Evolutionary conservation across 495 filamentous ascomycete species (phyloP), one percentile per base, ranked within the genome.

Genomic region (Cercophora sp.): DNA sequence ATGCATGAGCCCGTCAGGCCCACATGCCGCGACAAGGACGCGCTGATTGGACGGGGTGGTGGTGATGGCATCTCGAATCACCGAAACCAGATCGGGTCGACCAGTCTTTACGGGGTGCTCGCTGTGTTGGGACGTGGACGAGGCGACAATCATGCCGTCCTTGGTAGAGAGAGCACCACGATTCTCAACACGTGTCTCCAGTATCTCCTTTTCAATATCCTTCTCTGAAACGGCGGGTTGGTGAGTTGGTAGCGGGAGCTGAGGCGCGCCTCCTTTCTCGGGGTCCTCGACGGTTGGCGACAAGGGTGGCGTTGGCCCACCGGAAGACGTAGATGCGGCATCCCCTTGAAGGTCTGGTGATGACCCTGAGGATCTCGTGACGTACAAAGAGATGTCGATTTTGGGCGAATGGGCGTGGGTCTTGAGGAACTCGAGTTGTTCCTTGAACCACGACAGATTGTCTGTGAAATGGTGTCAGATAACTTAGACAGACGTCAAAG

Each of bases 11-110:
- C 68, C 66, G 29, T 66, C 69, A 8, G 79, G 77, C 1, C 78
- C 78, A 57, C 79, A 82, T 8, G 70, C 77, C 13, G 71, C 74
- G 20, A 82, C 72, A 0, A 77, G 67, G 5, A 81, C 68, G 25
- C 73, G 64, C 54, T 75, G 64, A 42, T 71, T 61, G 8, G 61
- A 61, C 8, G 62, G 51, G n/a, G 69, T 66, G 1, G 65, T 64
- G 8, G 59, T 60, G n/a, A 78, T 65, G 4, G 73, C 69, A 5
- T 65, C 57, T 4, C 62, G 63, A 41, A 80, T 75, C 1, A 75
- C 63, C 0, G 61, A 47, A 25, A 63, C 60, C 29, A 70, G 56
- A 50, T 78, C 70, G 3, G 77, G 76, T 11, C 75, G 58, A 4
- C 76, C 72, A 9, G 56, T 39, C 10, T 60, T 52, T 47, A 79